Evolutionary conservation across 2,329 filamentous ascomycete genomes (phyloP), one percentile per base, ranked within the genome.

Genomic region (Paracoccidioides lutzii): DNA sequence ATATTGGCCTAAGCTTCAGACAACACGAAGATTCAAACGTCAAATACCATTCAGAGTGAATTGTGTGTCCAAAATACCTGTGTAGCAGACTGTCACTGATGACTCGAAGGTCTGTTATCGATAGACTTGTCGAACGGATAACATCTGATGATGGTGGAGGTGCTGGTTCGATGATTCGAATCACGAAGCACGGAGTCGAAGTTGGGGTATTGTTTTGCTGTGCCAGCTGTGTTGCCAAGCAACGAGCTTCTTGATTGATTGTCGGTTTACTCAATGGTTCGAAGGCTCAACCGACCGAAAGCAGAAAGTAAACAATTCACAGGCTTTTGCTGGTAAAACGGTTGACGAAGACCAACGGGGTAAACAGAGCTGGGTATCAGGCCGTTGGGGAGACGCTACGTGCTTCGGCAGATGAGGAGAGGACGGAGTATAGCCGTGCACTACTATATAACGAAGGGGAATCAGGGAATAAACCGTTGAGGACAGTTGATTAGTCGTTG

Each of bases 391-490:
- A 22, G 22, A 22, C 22, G 22, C 22, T 22, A 22, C 22, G 22
- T 22, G 22, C 22, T 22, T 22, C 22, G 22, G 22, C 22, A 22
- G 22, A 22, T 22, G 22, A 22, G 22, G 22, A 22, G 40, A 57
- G 41, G 59, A 60, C 54, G 54, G 58, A 61, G 53, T 55, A 46
- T 60, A 60, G 58, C 52, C 54, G 66, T 65, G 63, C 64, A 67
- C 65, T 64, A 67, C 65, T 64, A 63, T 63, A 64, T 64, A 58
- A 62, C 22, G 10, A 58, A 59, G 60, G 59, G 64, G 6, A 4
- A 15, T 37, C 32, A 22, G 35, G 48, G 15, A 40, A 9, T 22
- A 22, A 44, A 33, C 22, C 9, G 7, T 37, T 33, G 9, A 8
- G 44, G 4, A n/a, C 15, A 33, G 5, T 12, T 32, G 28, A 9